Conservation (phyloP, 345 rosid genomes). For the Brassica juncea region DNA sequence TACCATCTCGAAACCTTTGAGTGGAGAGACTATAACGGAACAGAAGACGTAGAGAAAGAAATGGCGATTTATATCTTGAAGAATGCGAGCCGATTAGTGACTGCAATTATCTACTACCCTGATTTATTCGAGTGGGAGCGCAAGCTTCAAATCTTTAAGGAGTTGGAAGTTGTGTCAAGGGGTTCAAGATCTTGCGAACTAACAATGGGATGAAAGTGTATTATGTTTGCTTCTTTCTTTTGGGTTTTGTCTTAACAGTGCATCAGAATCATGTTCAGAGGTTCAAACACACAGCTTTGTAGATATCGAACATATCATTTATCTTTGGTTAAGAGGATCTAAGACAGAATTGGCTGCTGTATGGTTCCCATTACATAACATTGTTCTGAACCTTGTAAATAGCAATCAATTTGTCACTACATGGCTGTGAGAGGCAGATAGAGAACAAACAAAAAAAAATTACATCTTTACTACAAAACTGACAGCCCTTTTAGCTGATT, state of each 20-base stretch:
- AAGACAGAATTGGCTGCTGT: not conserved
- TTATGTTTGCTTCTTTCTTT: not conserved
- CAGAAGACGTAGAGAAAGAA: not conserved
- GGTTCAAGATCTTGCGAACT: not conserved
- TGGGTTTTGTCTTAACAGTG: not conserved
- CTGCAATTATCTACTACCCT: not conserved
- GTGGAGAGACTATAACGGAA: not conserved
- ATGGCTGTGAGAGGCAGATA: not conserved
- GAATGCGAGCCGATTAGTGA: not conserved
- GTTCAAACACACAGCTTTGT: not conserved
- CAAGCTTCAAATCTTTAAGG: not conserved
- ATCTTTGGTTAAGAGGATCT: not conserved
- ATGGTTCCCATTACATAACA: constrained; percentile 21
- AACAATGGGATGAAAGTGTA: not conserved
- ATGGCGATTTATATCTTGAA: not conserved
- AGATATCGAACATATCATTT: too few species aligned
- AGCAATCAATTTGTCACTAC: not conserved
- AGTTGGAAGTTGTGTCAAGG: not conserved
- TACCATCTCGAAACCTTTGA: not conserved
- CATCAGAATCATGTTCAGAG: not conserved
- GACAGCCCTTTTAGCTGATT: not conserved
- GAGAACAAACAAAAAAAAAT: not conserved
- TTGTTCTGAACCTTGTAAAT: constrained; percentile 2
- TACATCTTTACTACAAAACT: not conserved
- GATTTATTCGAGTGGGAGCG: not conserved